Evolutionary conservation across 768 basidiomycete species (phyloP), one percentile per base, ranked within the genome.

Genomic region (Tricholomella constricta): DNA sequence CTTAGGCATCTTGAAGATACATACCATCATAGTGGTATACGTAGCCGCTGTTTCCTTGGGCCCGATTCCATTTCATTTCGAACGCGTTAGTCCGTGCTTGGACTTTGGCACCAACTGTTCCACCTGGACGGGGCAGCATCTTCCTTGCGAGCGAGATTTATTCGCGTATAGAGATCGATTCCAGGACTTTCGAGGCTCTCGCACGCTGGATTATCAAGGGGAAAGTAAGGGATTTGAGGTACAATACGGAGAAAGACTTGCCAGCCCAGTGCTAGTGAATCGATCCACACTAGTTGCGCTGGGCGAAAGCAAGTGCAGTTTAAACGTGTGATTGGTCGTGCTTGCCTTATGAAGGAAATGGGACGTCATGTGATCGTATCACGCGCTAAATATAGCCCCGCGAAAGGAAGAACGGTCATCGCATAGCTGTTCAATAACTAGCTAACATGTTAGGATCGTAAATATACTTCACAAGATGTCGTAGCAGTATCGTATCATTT

Each of bases 1-100:
- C 10, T n/a, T 10, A 1, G 32, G n/a, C 27, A 10, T 41, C 41
- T 23, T 43, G 29, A 17, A 34, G 9, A n/a, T 23, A 51, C 55
- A 45, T 54, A 67, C 65, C 62, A 36, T 67, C 65, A 20, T 67
- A 67, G n/a, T 65, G 65, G 17, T 52, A 58, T 0, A 67, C 62
- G 15, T 48, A 46, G 0, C 60, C 59, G 2, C 17, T 38, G 14
- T 50, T 46, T 11, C 29, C 27, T 32, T 48, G 17, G 27, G 51
- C 52, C 11, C 44, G 26, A 1, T 42, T 38, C 65, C 65, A 67
- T 8, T 35, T 52, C 23, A 67, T 29, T 23, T 56, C 53, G 25
- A 62, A 67, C 20, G 65, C 64, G 47, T 67, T 67, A 5, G 61
- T 60, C 2, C 42, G 42, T 8, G 56, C 65, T 5, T 7, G 17